phyloP scores from a whole-genome alignment of 129 eudicot species.

The Apium graveolens region DNA sequence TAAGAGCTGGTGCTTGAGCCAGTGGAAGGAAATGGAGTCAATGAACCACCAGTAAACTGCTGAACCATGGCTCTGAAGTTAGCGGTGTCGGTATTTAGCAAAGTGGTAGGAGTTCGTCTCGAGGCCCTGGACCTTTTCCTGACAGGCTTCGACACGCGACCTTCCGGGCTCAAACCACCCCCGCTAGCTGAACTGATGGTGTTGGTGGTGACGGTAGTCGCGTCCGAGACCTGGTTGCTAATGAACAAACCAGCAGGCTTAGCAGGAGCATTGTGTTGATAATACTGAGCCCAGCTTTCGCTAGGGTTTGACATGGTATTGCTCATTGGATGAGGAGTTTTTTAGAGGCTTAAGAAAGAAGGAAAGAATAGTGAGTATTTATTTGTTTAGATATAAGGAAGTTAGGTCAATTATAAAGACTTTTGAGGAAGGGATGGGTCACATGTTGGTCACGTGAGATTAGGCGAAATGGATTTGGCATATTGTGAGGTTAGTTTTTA shows the following conservation, averaged over 20 bases:
- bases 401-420: constrained; percentile 11
- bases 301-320: constrained; percentile 6
- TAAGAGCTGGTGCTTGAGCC: constrained; percentile 9
- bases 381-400: neutral
- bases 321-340: neutral
- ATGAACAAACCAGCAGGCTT: neutral
- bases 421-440: neutral
- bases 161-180: constrained; percentile 14
- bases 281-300: constrained; percentile 1
- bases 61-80: constrained; percentile 97
- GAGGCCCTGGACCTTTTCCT: constrained; percentile 61
- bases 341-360: neutral
- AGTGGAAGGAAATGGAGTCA: constrained; percentile 13
- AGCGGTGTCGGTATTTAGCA: constrained; percentile 69
- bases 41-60: constrained; percentile 59
- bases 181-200: neutral
- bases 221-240: constrained; percentile 3
- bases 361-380: constrained; percentile 7
- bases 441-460: neutral
- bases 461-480: constrained; percentile 9
- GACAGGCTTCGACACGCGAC: constrained; percentile 46
- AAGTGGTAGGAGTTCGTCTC: constrained; percentile 63
- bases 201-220: neutral
- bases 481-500: neutral
- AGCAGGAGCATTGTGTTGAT: constrained; percentile 1